phyloP scores from a whole-genome alignment of 331 rosid species.

The Rhamnella rubrinervis region DNA sequence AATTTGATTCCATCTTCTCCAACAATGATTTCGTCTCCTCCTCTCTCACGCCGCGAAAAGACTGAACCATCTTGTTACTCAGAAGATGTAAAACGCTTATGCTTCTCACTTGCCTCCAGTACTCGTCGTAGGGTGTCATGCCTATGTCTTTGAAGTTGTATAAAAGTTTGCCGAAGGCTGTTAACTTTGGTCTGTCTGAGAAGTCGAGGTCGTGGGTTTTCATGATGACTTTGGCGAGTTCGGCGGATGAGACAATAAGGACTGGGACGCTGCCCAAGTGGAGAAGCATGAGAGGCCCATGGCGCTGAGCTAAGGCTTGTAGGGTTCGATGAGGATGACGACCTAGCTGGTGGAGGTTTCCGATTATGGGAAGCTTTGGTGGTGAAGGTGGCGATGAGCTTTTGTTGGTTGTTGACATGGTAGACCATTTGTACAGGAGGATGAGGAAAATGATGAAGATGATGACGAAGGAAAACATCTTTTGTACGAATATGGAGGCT shows the following conservation, averaged over 20 bases:
- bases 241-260: constrained; percentile 24
- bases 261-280: constrained; percentile 21
- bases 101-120: constrained; percentile 35
- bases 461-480: not conserved
- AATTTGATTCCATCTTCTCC: not conserved
- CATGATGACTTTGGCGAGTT: constrained; percentile 21
- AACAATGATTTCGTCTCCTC: constrained; percentile 22
- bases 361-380: constrained; percentile 28
- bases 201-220: constrained; percentile 28
- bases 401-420: not conserved
- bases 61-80: constrained; percentile 32
- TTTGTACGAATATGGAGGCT: too few relatives aligned
- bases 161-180: constrained; percentile 5
- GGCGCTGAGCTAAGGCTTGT: not conserved
- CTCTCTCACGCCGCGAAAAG: constrained; percentile 24
- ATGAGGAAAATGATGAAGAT: not conserved
- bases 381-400: constrained; percentile 33
- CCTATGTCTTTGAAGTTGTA: constrained; percentile 23
- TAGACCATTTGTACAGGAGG: constrained; percentile 1
- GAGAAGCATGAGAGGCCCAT: constrained; percentile 36
- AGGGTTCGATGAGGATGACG: constrained; percentile 22
- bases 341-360: constrained; percentile 25
- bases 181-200: constrained; percentile 16
- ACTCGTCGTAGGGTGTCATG: constrained; percentile 25
- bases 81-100: constrained; percentile 22